phyloP scores from a whole-genome alignment of 1,139 yeast species.

The Scheffersomyces lignicola region DNA sequence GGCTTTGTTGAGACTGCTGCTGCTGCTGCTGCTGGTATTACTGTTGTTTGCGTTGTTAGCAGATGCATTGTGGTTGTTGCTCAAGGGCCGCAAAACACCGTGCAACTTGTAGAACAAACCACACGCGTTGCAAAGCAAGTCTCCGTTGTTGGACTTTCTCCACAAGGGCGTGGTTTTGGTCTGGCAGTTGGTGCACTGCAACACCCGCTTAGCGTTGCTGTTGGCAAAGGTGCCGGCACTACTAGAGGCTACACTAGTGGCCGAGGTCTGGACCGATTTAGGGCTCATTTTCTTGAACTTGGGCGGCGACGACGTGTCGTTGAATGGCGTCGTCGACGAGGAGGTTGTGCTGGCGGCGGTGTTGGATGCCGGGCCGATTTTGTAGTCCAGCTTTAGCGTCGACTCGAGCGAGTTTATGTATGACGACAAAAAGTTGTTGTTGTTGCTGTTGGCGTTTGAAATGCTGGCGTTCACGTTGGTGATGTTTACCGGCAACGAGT shows the following conservation, averaged over 20 bases:
- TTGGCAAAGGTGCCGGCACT: slow-evolving; percentile 2
- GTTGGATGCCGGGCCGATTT: slow-evolving; percentile 12
- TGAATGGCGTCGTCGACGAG: slow-evolving; percentile 16
- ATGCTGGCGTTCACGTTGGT: neutral
- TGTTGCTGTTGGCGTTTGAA: slow-evolving; percentile 12
- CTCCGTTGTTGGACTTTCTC: slow-evolving; percentile 47
- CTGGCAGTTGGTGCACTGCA: slow-evolving; percentile 47
- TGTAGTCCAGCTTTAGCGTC: slow-evolving; percentile 30
- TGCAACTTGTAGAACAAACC: slow-evolving; percentile 48
- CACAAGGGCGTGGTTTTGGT: slow-evolving; percentile 49
- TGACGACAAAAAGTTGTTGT: slow-evolving; percentile 34
- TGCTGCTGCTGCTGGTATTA: slow-evolving; percentile 8
- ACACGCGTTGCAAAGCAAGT: slow-evolving; percentile 48
- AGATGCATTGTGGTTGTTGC: slow-evolving; percentile 12
- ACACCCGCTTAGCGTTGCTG: slow-evolving; percentile 19
- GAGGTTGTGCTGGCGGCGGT: slow-evolving; percentile 4
- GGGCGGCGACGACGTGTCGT: slow-evolving; percentile 15
- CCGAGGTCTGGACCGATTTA: slow-evolving; percentile 1
- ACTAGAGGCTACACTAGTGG: neutral
- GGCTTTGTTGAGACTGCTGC: neutral
- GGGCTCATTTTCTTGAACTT: slow-evolving; percentile 13
- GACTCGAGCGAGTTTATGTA: slow-evolving; percentile 43
- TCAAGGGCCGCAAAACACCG: slow-evolving; percentile 46
- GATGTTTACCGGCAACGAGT: slow-evolving; percentile 1
- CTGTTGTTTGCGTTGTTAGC: slow-evolving; percentile 11